These are phyloP conservation scores for Rhizophora apiculata DNA, from an alignment of 345 rosid genomes.

Conservation along the genomic window DNA sequence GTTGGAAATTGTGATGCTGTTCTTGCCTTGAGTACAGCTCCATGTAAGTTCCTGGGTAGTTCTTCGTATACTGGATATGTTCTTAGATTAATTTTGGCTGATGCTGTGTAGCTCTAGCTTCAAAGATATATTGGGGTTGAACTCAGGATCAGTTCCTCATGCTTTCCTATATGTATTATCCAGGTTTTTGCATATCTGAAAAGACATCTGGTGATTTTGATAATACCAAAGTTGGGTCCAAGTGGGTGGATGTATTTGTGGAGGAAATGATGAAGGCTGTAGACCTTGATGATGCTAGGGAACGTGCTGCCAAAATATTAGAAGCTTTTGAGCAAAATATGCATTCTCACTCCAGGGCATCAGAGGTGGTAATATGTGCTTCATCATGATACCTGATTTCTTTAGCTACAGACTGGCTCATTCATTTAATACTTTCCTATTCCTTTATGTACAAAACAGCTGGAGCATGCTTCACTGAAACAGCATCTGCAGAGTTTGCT, in stretches of 20 bases:
- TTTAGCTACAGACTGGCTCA: background rate
- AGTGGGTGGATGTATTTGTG: slow-evolving; percentile 52
- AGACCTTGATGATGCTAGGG: slow-evolving; percentile 41
- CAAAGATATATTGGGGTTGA: background rate
- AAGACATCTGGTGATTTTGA: slow-evolving; percentile 7
- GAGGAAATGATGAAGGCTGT: slow-evolving; percentile 41
- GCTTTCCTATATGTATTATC: background rate
- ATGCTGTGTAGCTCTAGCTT: too few species aligned
- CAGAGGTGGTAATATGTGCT: slow-evolving; percentile 32
- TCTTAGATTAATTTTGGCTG: background rate
- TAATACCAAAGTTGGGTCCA: slow-evolving; percentile 26
- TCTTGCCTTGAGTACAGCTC: slow-evolving; percentile 7
- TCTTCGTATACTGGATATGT: background rate
- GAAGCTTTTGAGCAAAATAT: slow-evolving; percentile 41
- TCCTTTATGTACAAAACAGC: slow-evolving; percentile 24
- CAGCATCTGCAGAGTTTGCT: slow-evolving; percentile 39
- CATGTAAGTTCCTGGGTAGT: slow-evolving; percentile 17
- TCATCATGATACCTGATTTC: background rate
- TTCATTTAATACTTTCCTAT: background rate
- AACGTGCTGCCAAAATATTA: slow-evolving; percentile 36
- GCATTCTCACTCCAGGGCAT: slow-evolving; percentile 25
- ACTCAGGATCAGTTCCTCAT: background rate
- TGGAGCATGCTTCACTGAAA: slow-evolving; percentile 40
- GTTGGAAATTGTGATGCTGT: slow-evolving; percentile 19
- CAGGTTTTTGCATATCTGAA: slow-evolving; percentile 24